Base-by-base conservation (phyloP, 768 basidiomycete species). In the Calocera cornea region DNA sequence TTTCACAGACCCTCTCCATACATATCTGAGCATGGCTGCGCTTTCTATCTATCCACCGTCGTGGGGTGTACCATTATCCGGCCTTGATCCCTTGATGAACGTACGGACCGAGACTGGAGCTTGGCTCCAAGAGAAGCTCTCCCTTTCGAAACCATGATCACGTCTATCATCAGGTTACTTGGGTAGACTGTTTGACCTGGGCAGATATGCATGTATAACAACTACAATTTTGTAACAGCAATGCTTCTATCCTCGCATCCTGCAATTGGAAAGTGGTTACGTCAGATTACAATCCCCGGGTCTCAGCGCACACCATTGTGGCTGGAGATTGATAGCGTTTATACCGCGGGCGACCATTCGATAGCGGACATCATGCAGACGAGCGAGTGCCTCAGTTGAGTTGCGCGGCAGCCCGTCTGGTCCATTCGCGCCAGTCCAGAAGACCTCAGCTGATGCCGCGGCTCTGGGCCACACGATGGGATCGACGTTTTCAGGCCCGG, bases 1-100 rank as follows among this genome's bases (percentile, higher is more conserved):
- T n/a, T n/a, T n/a, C n/a, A n/a, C 72, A 89, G 95, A 99, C 78
- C 93, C 95, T 0, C 95, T 92, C 73, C 95, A 99, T 72, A 97
- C 95, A 0, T 98, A 97, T 75, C 80, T 97, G 34, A 86, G 91
- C 1, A 78, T 97, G 38, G 94, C 95, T 0, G 87, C 90, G 0
- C 72, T 95, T 22, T 81, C 91, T 1, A 81, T 95, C 73, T 84
- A 83, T 75, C 79, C 84, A 34, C 82, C 83, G n/a, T 27, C 12
- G 22, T 36, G 24, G 29, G 36, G 24, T n/a, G 34, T 17, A 14
- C 34, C 31, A 34, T 80, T 95, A 12, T 79, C 80, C 31, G 75
- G 78, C 0, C 74, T 95, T 24, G 85, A 95, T 71, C 84, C 87
- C 0, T 72, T 87, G 49, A 78, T 92, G 67, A 95, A 95, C 71